Percentiles rank a stretch among this genome's conserved stretches.
phyloP scores from a whole-genome alignment of 2,329 filamentous ascomycete species.

The Colletotrichum sp. region DNA sequence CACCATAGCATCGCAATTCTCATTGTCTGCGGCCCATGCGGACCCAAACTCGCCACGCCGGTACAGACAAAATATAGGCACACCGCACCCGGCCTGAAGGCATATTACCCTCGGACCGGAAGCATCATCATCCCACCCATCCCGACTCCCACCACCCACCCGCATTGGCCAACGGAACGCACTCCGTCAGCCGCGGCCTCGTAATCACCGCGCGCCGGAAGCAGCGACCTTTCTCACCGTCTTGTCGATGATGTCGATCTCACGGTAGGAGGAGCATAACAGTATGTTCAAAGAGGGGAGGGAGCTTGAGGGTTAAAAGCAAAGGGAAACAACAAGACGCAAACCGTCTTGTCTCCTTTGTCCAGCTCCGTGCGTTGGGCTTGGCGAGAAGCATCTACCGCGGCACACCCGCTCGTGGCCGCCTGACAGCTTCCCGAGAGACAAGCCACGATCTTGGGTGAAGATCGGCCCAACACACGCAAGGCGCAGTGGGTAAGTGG shows the following conservation, averaged over 20 bases:
- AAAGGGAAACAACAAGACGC: neutral
- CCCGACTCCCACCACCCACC: neutral
- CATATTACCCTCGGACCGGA: neutral
- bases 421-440: neutral
- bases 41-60: neutral
- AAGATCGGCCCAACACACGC: neutral
- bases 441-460: neutral
- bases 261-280: rapidly evolving
- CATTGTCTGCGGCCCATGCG: neutral
- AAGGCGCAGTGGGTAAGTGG: neutral
- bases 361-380: neutral
- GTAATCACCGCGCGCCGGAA: neutral
- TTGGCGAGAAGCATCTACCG: neutral
- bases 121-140: neutral
- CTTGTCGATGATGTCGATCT: neutral
- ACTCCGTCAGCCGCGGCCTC: neutral
- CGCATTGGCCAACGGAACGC: neutral
- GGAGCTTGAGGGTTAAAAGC: neutral
- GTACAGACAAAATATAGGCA: neutral
- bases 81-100: neutral
- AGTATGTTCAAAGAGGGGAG: neutral
- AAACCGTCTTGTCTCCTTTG: neutral
- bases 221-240: neutral
- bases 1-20: neutral
- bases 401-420: neutral